These are phyloP conservation scores for Pouteria glomerata DNA, from an alignment of 148 eudicot species.

Conservation along the genomic window DNA sequence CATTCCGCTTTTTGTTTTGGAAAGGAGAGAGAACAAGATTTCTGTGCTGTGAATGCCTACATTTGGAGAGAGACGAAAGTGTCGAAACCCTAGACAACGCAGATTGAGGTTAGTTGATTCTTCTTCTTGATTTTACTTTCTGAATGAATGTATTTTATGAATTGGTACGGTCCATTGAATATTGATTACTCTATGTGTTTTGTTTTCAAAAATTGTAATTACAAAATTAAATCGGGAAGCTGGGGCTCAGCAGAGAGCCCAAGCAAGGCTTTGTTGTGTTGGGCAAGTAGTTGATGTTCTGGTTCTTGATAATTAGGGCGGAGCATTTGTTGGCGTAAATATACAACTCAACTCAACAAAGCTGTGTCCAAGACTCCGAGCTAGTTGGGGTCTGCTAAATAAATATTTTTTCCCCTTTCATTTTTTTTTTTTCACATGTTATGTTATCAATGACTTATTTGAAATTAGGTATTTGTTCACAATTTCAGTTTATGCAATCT, in stretches of 20 bases:
- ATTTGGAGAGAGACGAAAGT: background rate
- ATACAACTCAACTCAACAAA: no score
- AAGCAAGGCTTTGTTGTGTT: background rate
- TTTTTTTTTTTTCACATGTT: no score
- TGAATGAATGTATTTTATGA: no score
- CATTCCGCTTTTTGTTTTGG: no score
- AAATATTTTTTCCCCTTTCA: no score
- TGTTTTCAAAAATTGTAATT: background rate
- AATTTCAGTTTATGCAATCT: no score
- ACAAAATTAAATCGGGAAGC: background rate
- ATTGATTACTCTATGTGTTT: background rate
- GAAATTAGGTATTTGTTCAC: no score
- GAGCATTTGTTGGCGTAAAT: background rate
- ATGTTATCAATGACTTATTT: no score
- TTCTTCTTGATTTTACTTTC: background rate
- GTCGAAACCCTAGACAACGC: slow-evolving; percentile 3
- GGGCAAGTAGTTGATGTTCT: background rate
- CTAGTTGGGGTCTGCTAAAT: no score
- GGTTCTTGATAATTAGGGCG: background rate
- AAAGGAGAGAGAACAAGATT: no score
- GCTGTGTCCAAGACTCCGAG: no score
- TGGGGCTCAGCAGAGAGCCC: background rate
- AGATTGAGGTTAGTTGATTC: background rate
- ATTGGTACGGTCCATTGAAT: background rate
- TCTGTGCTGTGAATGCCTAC: background rate